A percentile compares a stretch with the other conserved stretches of the same genome.
Conservation (phyloP, 1,284 basidiomycete genomes). For the Naganishia cerealis region DNA sequence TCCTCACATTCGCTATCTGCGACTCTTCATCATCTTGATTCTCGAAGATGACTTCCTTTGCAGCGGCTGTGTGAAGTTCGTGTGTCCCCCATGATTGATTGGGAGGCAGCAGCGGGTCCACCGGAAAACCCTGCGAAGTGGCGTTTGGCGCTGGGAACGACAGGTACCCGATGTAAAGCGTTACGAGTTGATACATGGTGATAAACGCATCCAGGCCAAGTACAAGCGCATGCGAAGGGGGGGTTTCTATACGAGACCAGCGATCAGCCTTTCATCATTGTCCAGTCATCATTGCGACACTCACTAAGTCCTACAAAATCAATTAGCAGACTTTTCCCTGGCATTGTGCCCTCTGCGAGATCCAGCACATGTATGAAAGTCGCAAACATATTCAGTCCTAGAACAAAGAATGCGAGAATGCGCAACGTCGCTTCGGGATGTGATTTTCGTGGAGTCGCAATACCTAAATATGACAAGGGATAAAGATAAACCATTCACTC, state of each 20-base stretch:
- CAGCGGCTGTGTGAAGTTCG: not conserved
- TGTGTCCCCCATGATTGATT: not conserved
- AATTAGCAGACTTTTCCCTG: constrained; percentile 44
- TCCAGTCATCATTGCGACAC: constrained; percentile 13
- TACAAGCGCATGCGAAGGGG: constrained; percentile 43
- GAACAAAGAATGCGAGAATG: constrained; percentile 40
- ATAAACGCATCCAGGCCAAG: constrained; percentile 46
- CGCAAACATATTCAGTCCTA: constrained; percentile 41
- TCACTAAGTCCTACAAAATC: constrained; percentile 52
- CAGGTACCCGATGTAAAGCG: constrained; percentile 36
- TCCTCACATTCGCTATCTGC: constrained; percentile 1
- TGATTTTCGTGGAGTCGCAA: constrained; percentile 42
- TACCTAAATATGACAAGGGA: constrained; percentile 35
- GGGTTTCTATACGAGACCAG: constrained; percentile 37
- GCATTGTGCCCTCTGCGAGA: constrained; percentile 40
- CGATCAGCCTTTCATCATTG: not conserved
- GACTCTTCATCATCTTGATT: constrained; percentile 22
- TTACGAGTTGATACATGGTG: constrained; percentile 43
- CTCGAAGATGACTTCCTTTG: constrained; percentile 21
- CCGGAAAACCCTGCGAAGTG: constrained; percentile 11
- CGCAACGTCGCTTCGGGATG: constrained; percentile 46
- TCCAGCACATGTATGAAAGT: constrained; percentile 46
- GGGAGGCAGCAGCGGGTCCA: constrained; percentile 16
- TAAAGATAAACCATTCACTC: not conserved
- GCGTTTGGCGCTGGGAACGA: constrained; percentile 22